Percentiles rank a stretch among this genome's conserved stretches.
These are phyloP conservation scores for Cicer yamashitae DNA, from an alignment of 306 rosid species.

Conservation along the genomic window DNA sequence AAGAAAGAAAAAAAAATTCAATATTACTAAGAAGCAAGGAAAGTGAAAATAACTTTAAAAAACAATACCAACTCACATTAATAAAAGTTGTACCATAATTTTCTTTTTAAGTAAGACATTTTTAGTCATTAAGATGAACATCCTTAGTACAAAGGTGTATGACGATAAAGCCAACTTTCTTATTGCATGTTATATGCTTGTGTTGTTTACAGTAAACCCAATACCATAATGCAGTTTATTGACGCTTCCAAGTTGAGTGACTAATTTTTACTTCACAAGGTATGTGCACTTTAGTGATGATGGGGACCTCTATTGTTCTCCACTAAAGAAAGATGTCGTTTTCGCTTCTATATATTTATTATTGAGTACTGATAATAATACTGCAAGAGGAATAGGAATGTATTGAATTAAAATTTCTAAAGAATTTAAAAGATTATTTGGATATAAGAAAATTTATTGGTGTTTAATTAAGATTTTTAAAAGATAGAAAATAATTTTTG, in stretches of 20 bases:
- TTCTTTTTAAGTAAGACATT: neutral
- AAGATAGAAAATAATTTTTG: no score
- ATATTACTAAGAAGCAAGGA: no score
- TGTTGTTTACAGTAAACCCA: conserved; percentile 62
- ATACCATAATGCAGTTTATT: conserved; percentile 77
- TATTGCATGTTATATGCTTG: neutral
- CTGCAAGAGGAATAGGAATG: no score
- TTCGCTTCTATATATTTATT: conserved; percentile 36
- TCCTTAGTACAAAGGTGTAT: neutral
- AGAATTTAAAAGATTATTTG: no score
- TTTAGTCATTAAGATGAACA: neutral
- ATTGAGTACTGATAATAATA: no score
- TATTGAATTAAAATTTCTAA: no score
- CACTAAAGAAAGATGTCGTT: conserved; percentile 41
- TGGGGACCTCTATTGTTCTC: conserved; percentile 45
- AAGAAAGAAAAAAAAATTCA: no score
- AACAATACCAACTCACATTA: neutral
- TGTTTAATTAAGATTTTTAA: no score
- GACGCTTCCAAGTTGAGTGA: conserved; percentile 74
- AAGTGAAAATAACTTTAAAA: neutral
- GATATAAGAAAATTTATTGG: no score
- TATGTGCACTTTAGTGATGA: conserved; percentile 42
- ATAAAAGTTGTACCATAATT: neutral
- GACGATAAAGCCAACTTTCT: neutral
- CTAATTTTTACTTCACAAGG: conserved; percentile 49